A percentile compares a stretch with the other conserved stretches of the same genome.
These are phyloP conservation scores for Phialophora expanda DNA, from an alignment of 2,329 filamentous ascomycete species.

Conservation along the genomic window DNA sequence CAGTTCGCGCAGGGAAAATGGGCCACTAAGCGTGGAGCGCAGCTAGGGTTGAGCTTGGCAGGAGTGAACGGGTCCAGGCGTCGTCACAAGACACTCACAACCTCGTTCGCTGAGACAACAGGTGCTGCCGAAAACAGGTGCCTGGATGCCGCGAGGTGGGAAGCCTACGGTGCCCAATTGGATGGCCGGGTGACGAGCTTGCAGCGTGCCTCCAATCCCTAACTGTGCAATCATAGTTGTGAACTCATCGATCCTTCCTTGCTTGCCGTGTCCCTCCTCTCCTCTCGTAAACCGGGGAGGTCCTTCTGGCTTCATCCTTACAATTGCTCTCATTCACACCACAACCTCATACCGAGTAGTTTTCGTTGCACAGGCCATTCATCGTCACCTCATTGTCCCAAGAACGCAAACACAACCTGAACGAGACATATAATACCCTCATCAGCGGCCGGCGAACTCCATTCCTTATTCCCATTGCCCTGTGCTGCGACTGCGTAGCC, in stretches of 20 bases:
- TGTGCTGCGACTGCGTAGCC: slow-evolving; percentile 11
- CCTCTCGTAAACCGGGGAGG: slow-evolving; percentile 3
- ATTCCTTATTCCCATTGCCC: not conserved
- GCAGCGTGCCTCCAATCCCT: not conserved
- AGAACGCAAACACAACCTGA: slow-evolving; percentile 6
- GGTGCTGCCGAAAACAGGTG: slow-evolving; percentile 7
- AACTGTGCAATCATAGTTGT: not conserved
- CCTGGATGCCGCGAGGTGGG: not conserved
- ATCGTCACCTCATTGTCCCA: slow-evolving; percentile 18
- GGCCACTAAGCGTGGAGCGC: slow-evolving; percentile 5
- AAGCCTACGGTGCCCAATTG: not conserved
- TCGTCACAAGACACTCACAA: slow-evolving; percentile 17
- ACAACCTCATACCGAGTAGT: slow-evolving; percentile 14
- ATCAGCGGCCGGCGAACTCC: slow-evolving; percentile 6
- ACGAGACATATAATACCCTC: not conserved
- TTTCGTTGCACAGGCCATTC: slow-evolving; percentile 27
- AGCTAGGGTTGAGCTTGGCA: slow-evolving; percentile 16
- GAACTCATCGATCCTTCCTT: not conserved
- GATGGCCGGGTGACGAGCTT: not conserved
- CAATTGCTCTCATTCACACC: slow-evolving; percentile 10
- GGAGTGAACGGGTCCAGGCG: not conserved
- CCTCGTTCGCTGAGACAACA: slow-evolving; percentile 12
- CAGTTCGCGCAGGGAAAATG: slow-evolving; percentile 12
- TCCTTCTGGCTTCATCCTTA: slow-evolving; percentile 12
- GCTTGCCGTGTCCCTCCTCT: not conserved